Conservation (phyloP, 805 yeast species). For the Barnettozyma botsteinii region DNA sequence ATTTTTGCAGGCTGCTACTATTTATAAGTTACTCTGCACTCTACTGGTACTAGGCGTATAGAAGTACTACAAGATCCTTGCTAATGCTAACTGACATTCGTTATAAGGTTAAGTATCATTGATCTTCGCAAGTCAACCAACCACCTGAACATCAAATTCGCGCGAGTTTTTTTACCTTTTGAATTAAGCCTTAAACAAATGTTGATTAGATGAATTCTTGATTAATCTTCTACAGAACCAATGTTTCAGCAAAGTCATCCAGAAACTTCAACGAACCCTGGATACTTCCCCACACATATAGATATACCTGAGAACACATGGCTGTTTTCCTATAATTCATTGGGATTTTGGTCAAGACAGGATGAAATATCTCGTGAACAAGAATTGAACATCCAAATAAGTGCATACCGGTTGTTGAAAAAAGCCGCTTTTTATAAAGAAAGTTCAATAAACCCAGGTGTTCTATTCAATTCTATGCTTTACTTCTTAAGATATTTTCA, state of each 20-base stretch:
- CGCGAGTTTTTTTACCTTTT: no score
- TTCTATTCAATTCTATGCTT: slow-evolving; percentile 10
- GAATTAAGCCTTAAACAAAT: neutral
- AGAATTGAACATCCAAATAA: neutral
- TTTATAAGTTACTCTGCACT: no score
- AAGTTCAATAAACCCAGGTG: neutral
- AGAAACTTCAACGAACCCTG: neutral
- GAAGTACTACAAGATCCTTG: no score
- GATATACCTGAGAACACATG: slow-evolving; percentile 16
- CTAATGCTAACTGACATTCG: no score
- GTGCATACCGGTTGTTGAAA: neutral
- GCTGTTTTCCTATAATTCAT: slow-evolving; percentile 12
- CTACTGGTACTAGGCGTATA: no score
- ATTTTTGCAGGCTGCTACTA: no score
- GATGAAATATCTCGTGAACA: slow-evolving; percentile 1
- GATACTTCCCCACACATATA: slow-evolving; percentile 18
- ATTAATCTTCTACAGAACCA: neutral
- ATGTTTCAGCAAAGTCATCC: neutral
- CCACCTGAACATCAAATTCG: no score
- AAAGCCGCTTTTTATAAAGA: neutral
- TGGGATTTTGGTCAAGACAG: slow-evolving; percentile 2
- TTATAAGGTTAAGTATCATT: no score
- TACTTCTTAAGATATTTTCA: slow-evolving; percentile 21
- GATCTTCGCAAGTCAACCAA: no score
- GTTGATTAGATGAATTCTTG: neutral